Base-by-base conservation (phyloP, 495 filamentous ascomycete genomes). In the Massariosphaeria phaeospora region DNA sequence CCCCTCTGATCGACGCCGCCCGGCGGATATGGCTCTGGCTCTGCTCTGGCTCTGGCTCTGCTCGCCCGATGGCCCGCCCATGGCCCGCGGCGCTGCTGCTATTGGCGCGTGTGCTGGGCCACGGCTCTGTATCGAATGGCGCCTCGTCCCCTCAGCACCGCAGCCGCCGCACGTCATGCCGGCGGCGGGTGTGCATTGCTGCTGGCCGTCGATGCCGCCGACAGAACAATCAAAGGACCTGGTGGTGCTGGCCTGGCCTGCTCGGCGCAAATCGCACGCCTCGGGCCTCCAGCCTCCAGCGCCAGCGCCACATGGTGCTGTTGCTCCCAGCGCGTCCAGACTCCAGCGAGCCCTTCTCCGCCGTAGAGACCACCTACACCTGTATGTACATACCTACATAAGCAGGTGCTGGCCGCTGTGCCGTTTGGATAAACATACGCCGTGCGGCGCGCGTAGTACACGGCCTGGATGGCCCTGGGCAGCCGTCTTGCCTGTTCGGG, bases 1-100 rank as follows among this genome's bases (percentile, higher is more conserved):
- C 50, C 26, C 34, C n/a, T 50, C 48, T 48, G 56, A 59, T 59
- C 56, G 49, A 53, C 56, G 50, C 42, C 52, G 41, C 49, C 56
- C 29, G 18, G 44, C 57, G 57, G 57, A 47, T 44, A 53, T 33
- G 57, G 57, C 57, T 61, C 55, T 18, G 17, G 30, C 30, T 13
- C 30, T 10, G 17, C 9, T 44, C 40, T 11, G 20, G 9, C 23
- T 23, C n/a, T n/a, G n/a, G n/a, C n/a, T n/a, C n/a, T n/a, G n/a
- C n/a, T n/a, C 35, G 35, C 35, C 7, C n/a, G 35, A 44, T 44
- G 7, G 38, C 18, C 38, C 38, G 12, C 38, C 8, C 8, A 9
- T 23, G 41, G n/a, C 26, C n/a, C 35, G n/a, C n/a, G n/a, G n/a
- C n/a, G n/a, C n/a, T n/a, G n/a, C n/a, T n/a, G n/a, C n/a, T n/a